A percentile compares a stretch with the other conserved stretches of the same genome.
Evolutionary conservation across 257 asterid genomes (phyloP).

Genomic region (Solanum phureja): DNA sequence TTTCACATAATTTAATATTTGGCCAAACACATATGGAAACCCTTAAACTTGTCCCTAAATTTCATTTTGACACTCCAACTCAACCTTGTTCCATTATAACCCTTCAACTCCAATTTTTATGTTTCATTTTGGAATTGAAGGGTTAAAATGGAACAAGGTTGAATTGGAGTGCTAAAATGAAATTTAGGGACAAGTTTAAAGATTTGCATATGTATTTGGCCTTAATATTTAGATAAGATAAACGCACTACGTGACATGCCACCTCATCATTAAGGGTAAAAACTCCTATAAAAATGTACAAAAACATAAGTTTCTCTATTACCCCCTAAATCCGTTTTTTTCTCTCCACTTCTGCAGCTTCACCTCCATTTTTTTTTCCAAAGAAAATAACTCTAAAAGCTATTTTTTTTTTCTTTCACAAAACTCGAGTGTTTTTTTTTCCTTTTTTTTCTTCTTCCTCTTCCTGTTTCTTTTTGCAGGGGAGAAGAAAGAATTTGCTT

Average conservation of each 20-base stretch:
- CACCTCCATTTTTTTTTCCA: constrained; percentile 1
- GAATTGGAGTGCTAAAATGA: too few species aligned
- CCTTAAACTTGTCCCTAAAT: too few species aligned
- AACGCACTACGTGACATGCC: not conserved
- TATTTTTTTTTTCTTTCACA: constrained; percentile 9
- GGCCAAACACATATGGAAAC: too few species aligned
- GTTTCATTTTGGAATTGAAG: too few species aligned
- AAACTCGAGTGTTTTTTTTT: not conserved
- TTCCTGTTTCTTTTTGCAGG: not conserved
- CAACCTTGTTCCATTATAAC: too few species aligned
- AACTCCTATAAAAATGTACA: not conserved
- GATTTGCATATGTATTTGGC: too few species aligned
- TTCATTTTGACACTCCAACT: too few species aligned
- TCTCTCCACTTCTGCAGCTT: not conserved
- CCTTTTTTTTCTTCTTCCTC: not conserved
- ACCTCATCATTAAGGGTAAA: not conserved
- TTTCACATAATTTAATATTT: too few species aligned
- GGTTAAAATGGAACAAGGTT: too few species aligned
- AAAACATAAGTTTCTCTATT: not conserved
- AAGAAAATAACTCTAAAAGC: constrained; percentile 28
- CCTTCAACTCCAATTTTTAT: too few species aligned
- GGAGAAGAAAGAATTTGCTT: not conserved
- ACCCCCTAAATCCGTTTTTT: constrained; percentile 11
- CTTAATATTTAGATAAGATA: too few species aligned
- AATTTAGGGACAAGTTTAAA: too few species aligned